A percentile compares a stretch with the other conserved stretches of the same genome.
These are phyloP conservation scores for Haplosporangium sp. DNA, from an alignment of 371 early-diverging fungal genomes.

Conservation along the genomic window DNA sequence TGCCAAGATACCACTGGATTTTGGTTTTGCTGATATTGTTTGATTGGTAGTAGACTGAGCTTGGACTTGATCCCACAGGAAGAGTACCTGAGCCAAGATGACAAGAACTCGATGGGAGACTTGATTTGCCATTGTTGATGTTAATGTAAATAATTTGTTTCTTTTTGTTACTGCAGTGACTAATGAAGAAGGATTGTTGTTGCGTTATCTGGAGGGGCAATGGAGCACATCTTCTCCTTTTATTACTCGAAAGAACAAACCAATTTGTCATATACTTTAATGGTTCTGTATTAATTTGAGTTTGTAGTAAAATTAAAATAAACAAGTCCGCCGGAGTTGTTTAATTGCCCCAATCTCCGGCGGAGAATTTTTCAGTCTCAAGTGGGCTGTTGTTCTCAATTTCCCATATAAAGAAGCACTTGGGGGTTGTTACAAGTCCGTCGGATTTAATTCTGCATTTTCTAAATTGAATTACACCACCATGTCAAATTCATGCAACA, in stretches of 20 bases:
- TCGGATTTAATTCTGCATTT: not conserved
- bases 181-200: not conserved
- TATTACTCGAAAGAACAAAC: not conserved
- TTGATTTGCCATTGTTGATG: not conserved
- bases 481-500: not conserved
- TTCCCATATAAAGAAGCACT: not conserved
- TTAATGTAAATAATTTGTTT: not conserved
- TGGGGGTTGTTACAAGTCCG: not conserved
- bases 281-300: too few relatives aligned
- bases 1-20: slow-evolving; percentile 1
- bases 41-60: not conserved
- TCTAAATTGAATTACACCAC: not conserved
- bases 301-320: not conserved
- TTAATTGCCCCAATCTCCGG: not conserved
- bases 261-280: too few relatives aligned
- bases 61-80: not conserved
- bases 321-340: not conserved
- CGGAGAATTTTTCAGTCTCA: not conserved
- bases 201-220: not conserved
- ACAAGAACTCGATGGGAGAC: not conserved
- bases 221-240: not conserved
- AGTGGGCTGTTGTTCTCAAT: not conserved
- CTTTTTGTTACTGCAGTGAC: not conserved
- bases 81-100: not conserved
- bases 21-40: not conserved